Percentiles rank a stretch among this genome's conserved stretches.
Evolutionary conservation across 2,329 filamentous ascomycete genomes (phyloP).

Genomic region (Nothopassalora personata): DNA sequence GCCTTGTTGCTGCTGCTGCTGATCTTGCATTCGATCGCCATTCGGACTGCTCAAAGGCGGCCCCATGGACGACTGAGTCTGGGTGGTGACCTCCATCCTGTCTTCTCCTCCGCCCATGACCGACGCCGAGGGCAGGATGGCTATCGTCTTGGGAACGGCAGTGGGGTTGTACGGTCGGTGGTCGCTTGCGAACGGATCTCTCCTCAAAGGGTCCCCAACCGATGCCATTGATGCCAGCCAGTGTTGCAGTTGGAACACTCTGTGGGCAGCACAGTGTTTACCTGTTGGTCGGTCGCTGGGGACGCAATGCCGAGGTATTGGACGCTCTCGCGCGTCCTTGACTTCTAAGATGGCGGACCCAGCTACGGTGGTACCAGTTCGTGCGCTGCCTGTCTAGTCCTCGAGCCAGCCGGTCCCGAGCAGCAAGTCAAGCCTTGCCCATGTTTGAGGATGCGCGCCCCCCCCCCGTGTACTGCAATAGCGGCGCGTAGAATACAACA

Average conservation of each 20-base stretch:
- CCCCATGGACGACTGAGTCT: conserved; percentile 22
- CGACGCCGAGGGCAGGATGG: conserved; percentile 28
- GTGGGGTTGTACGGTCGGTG: conserved; percentile 16
- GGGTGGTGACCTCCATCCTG: conserved; percentile 28
- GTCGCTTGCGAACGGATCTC: conserved; percentile 29
- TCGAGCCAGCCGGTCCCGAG: conserved; percentile 1
- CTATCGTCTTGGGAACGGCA: conserved; percentile 24
- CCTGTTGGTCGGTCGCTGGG: not conserved
- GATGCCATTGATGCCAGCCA: conserved; percentile 37
- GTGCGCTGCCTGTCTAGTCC: conserved; percentile 2
- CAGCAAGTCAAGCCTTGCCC: conserved; percentile 1
- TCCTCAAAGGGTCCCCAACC: conserved; percentile 37
- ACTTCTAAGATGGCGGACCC: conserved; percentile 2
- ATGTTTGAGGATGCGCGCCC: not conserved
- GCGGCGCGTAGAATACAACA: not conserved
- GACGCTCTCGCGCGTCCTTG: conserved; percentile 1
- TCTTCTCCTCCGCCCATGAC: conserved; percentile 19
- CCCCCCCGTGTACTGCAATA: not conserved
- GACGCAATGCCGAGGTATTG: not conserved
- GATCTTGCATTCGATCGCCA: conserved; percentile 22
- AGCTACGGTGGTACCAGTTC: conserved; percentile 5
- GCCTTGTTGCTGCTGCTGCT: conserved; percentile 18
- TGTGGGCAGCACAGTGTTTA: not conserved
- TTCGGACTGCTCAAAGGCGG: conserved; percentile 29
- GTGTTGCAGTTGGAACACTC: not conserved